Base-by-base conservation (phyloP, 1,284 basidiomycete genomes). In the Rhodotorula sp. region DNA sequence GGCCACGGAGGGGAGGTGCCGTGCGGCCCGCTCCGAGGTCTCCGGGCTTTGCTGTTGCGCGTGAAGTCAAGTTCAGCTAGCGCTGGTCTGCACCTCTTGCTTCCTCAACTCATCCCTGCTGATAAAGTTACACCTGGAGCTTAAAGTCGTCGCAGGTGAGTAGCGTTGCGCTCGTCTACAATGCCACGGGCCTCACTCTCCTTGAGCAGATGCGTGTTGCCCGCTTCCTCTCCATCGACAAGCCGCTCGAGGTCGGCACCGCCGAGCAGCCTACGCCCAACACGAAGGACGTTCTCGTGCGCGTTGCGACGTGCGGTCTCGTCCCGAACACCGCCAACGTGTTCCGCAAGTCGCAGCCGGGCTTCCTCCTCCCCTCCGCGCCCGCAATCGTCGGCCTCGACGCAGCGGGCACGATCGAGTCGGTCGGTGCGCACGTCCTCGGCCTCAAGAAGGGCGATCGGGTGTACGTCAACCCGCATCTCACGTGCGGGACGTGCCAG, bases 201-300 rank as follows among this genome's bases (percentile, higher is more conserved):
- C 39, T 39, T 48, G 21, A 17, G 19, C 46, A 36, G 54, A 25
- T 34, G n/a, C 29, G 32, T 29, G 54, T 22, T 21, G 54, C 54
- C 36, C 34, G 54, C 13, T 15, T 32, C 54, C 15, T 55, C 32
- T 8, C 29, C n/a, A 15, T 21, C 32, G 54, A 29, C 21, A 29
- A 55, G 34, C 54, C 54, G 29, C 32, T 55, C 54, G 54, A 55
- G 32, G 54, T 55, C 29, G 54, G 54, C 29, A 55, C 54, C 17
- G 54, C 54, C 34, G 54, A 55, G 10, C 12, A 34, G 29, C 54
- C 51, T 36, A 21, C 17, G 29, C 29, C 54, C 32, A 22, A 17
- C 21, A 15, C 32, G 3, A 17, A 36, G 13, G 54, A 55, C 54
- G 54, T 55, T 8, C 54, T 55, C 32, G 32, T 55, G n/a, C 29